Conservation (phyloP, 116 monocot species). For the Trichopus zeylanicus region DNA sequence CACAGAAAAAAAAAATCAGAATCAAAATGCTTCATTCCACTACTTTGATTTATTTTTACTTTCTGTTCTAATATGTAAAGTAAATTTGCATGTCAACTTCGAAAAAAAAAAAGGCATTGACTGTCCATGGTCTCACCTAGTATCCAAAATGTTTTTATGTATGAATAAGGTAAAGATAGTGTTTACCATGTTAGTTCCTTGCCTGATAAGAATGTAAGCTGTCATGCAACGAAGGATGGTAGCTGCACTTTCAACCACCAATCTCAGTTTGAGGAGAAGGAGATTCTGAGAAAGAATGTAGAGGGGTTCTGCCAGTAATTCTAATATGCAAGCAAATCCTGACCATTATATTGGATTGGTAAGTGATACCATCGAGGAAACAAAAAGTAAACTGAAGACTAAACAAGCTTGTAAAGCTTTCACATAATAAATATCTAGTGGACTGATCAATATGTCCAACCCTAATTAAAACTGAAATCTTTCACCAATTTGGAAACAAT, state of each 20-base stretch:
- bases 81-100: no score
- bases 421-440: no score
- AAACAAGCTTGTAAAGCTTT: no score
- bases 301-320: constrained; percentile 82
- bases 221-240: constrained; percentile 72
- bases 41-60: no score
- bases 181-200: constrained; percentile 48
- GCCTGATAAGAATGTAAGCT: constrained; percentile 45
- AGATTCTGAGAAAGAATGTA: constrained; percentile 93
- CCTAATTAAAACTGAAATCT: not conserved
- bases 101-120: no score
- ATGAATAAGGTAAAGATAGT: not conserved
- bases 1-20: no score
- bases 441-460: no score
- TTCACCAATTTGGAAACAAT: not conserved
- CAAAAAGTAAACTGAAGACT: not conserved
- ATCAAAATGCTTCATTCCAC: no score
- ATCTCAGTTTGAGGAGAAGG: constrained; percentile 69
- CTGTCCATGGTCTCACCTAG: not conserved
- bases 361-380: not conserved
- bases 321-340: constrained; percentile 92
- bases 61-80: no score
- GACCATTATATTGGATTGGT: constrained; percentile 13
- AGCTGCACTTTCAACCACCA: constrained; percentile 70
- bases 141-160: not conserved